These are phyloP conservation scores for Cladosporium sphaerospermum DNA, from an alignment of 2,329 filamentous ascomycete species.

Conservation along the genomic window DNA sequence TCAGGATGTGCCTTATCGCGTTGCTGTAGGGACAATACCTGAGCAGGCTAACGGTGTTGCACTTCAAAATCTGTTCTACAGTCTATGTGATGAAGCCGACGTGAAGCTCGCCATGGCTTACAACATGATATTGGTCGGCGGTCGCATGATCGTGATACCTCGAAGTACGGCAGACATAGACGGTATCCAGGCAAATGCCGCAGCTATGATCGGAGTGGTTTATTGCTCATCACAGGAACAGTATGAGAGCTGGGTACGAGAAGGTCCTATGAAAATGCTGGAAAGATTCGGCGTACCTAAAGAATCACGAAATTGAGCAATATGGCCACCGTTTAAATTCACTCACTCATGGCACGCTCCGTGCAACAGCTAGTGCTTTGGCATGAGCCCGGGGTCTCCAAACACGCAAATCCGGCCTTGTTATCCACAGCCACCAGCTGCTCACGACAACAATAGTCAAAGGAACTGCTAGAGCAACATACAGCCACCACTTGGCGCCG, in stretches of 20 bases:
- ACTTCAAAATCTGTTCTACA: constrained; percentile 17
- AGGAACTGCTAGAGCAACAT: neutral
- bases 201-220: constrained; percentile 33
- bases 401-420: too few species aligned
- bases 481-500: constrained; percentile 1
- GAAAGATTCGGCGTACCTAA: constrained; percentile 15
- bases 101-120: constrained; percentile 22
- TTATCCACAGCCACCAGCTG: neutral
- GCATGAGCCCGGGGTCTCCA: too few species aligned
- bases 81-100: constrained; percentile 12
- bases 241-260: constrained; percentile 13
- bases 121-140: constrained; percentile 30
- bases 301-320: neutral
- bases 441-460: neutral
- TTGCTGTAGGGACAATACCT: constrained; percentile 5
- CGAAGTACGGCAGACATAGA: constrained; percentile 24
- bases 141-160: constrained; percentile 32
- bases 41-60: constrained; percentile 7
- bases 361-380: too few species aligned
- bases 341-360: too few species aligned
- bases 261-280: constrained; percentile 16
- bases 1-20: neutral
- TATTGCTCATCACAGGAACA: constrained; percentile 17
- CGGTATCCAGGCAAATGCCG: constrained; percentile 28
- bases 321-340: too few species aligned